A percentile compares a stretch with the other conserved stretches of the same genome.
These are phyloP conservation scores for Cavenderia fasciculata DNA, from an alignment of 78 protist genomes.

Conservation along the genomic window DNA sequence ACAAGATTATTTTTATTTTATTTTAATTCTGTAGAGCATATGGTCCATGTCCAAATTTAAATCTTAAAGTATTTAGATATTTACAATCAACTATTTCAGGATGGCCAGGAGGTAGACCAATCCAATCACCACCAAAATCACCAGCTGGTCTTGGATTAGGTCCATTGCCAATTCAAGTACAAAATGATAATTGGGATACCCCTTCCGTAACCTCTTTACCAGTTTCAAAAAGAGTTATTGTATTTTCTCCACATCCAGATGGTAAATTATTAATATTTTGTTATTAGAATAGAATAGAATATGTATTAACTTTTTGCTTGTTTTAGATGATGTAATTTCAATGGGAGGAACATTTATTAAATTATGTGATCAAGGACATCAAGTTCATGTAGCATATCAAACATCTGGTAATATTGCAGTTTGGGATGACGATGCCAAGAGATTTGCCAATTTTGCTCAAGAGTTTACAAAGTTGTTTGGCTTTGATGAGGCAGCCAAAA, in stretches of 20 bases:
- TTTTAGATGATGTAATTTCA: constrained; percentile 88
- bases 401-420: constrained; percentile 81
- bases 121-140: constrained; percentile 3
- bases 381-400: constrained; percentile 72
- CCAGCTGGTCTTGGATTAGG: constrained; percentile 8
- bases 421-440: constrained; percentile 80
- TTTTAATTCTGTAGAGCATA: not conserved
- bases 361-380: constrained; percentile 83
- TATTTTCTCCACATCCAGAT: constrained; percentile 92
- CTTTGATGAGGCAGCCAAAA: not conserved
- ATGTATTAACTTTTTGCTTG: too few relatives aligned
- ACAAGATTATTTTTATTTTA: not conserved
- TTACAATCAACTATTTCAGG: constrained; percentile 70
- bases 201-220: not conserved
- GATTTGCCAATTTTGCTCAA: constrained; percentile 53
- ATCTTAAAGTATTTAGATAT: constrained; percentile 60
- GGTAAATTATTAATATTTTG: too few relatives aligned
- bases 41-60: constrained; percentile 75
- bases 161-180: constrained; percentile 41
- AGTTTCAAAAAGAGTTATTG: constrained; percentile 60
- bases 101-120: constrained; percentile 84
- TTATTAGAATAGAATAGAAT: too few relatives aligned
- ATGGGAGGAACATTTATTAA: constrained; percentile 87
- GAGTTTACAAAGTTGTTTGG: constrained; percentile 46
- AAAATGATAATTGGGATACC: constrained; percentile 29